Base-by-base conservation (phyloP, 768 basidiomycete species). In the Gloeophyllum trabeum region DNA sequence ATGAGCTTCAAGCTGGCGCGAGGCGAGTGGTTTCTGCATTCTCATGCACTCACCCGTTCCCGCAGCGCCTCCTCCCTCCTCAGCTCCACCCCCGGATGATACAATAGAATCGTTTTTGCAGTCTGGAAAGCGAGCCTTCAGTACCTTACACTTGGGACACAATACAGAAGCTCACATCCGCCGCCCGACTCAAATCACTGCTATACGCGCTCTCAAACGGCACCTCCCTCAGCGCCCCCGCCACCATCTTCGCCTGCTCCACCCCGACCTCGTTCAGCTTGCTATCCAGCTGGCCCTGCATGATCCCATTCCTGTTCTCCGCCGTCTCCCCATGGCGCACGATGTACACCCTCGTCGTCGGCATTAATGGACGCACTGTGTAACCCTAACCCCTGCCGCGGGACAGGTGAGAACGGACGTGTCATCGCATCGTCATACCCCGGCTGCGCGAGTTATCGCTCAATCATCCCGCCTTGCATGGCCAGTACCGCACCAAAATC, bases 311-410 rank as follows among this genome's bases (percentile, higher is more conserved):
- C 41, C 65, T 60, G 58, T 88, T 88, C 52, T 71, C 77, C 32
- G 76, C 69, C 20, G 86, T 89, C 64, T 89, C 83, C 16, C 83
- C 86, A 50, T 89, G 86, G 34, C 86, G 76, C 39, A 86, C 69
- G 47, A 86, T 61, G 54, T 79, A 83, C 36, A 87, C 49, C 41
- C 65, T 65, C 20, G 69, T 67, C 21, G 62, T 51, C 42, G 54
- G 45, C 54, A 63, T 60, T 32, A 46, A 37, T 14, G 16, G 22
- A 22, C 28, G 28, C 16, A 16, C 28, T 30, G 28, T 16, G 28
- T 16, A 7, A 16, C 28, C 7, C 28, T 7, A 7, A 30, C 28
- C 10, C 28, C 28, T 7, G 10, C 16, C 28, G 28, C 16, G 28
- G n/a, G n/a, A n/a, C 28, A 30, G 28, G 7, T 16, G 28, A 30